A percentile compares a stretch with the other conserved stretches of the same genome.
Evolutionary conservation across 345 rosid genomes (phyloP).

Genomic region (Citrus maxima): DNA sequence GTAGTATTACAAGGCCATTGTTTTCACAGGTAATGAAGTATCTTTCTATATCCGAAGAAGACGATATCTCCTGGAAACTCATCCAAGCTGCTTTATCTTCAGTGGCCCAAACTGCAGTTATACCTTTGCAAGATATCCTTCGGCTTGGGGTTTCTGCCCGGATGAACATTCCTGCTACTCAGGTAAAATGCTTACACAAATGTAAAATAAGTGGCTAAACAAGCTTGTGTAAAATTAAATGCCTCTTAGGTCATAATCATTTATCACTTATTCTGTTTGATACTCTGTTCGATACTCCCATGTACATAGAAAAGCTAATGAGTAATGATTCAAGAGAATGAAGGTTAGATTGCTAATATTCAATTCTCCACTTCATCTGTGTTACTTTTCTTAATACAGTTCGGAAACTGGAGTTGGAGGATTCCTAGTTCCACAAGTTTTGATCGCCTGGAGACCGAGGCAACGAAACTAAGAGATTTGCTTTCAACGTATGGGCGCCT

Average conservation of each 20-base stretch:
- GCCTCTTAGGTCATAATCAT: not conserved
- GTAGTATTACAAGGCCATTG: not conserved
- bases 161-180: constrained; percentile 91
- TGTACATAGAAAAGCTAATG: not conserved
- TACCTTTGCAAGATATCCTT: constrained; percentile 92
- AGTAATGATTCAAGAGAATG: not conserved
- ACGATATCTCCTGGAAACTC: constrained; percentile 60
- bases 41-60: constrained; percentile 50
- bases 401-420: constrained; percentile 96
- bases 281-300: too few relatives aligned
- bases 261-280: not conserved
- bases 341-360: not conserved
- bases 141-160: constrained; percentile 77
- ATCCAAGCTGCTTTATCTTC: constrained; percentile 67
- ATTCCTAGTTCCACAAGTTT: constrained; percentile 62
- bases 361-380: not conserved
- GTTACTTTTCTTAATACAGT: constrained; percentile 30
- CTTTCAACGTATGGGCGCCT: constrained; percentile 63
- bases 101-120: constrained; percentile 65
- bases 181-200: constrained; percentile 32
- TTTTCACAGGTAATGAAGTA: constrained; percentile 57
- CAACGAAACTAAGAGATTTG: constrained; percentile 45
- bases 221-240: not conserved
- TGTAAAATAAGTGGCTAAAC: not conserved
- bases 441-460: constrained; percentile 55